A percentile compares a stretch with the other conserved stretches of the same genome.
Evolutionary conservation across 2,329 filamentous ascomycete genomes (phyloP).

Genomic region (Monosporascus sp.): DNA sequence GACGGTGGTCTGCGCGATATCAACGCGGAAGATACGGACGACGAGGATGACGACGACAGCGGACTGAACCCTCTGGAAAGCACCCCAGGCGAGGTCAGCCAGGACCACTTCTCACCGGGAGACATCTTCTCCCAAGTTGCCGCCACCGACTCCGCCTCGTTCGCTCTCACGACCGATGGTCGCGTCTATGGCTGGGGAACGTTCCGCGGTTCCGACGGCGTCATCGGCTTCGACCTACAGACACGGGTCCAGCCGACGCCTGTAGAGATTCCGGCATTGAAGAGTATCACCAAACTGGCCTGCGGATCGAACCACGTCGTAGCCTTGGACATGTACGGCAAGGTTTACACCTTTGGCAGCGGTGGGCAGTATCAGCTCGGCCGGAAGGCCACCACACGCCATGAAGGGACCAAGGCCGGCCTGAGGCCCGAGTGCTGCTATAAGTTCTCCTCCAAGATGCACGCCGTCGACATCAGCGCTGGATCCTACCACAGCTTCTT

Average conservation of each 20-base stretch:
- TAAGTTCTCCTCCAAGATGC: constrained; percentile 7
- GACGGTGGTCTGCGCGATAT: constrained; percentile 58
- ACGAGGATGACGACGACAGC: constrained; percentile 55
- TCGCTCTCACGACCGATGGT: constrained; percentile 59
- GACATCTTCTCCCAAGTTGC: constrained; percentile 58
- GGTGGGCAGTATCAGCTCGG: constrained; percentile 62
- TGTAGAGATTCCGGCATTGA: constrained; percentile 54
- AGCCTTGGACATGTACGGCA: constrained; percentile 60
- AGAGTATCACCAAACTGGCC: constrained; percentile 60
- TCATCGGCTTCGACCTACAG: constrained; percentile 22
- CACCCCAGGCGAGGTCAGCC: constrained; percentile 57
- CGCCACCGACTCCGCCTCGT: constrained; percentile 59
- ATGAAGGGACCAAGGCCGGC: constrained; percentile 19
- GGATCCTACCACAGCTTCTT: constrained; percentile 83
- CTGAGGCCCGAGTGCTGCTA: constrained; percentile 1
- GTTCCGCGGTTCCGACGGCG: constrained; percentile 54
- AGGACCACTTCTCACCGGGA: constrained; percentile 54
- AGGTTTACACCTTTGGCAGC: constrained; percentile 67
- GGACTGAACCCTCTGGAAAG: constrained; percentile 69
- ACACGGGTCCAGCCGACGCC: constrained; percentile 41
- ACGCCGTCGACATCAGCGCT: constrained; percentile 49
- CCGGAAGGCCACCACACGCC: constrained; percentile 58
- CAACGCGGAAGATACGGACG: constrained; percentile 40
- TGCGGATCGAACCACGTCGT: constrained; percentile 68
- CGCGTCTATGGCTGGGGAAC: constrained; percentile 66